These are phyloP conservation scores for Anthoceros angustus DNA, from an alignment of 225 moss, liverwort and hornwort genomes.

Conservation along the genomic window DNA sequence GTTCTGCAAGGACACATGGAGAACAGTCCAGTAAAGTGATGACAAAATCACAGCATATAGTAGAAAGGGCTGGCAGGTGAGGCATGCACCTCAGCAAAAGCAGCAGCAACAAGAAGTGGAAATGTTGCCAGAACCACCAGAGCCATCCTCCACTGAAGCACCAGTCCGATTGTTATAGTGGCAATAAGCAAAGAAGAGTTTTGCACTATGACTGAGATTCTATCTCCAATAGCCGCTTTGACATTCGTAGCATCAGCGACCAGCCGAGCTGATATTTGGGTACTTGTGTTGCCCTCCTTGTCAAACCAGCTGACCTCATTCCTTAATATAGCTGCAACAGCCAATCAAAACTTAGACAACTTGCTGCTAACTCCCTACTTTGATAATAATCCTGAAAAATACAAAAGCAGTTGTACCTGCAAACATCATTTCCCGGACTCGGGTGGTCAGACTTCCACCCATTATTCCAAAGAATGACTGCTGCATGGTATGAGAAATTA, in stretches of 20 bases:
- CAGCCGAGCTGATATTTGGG: slow-evolving; percentile 33
- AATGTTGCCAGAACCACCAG: slow-evolving; percentile 39
- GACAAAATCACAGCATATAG: neutral
- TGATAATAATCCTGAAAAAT: no score
- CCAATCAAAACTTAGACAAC: no score
- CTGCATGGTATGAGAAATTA: slow-evolving; percentile 6
- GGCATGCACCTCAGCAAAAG: slow-evolving; percentile 31
- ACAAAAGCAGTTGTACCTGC: neutral
- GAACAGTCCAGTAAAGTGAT: slow-evolving; percentile 20
- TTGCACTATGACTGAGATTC: slow-evolving; percentile 31
- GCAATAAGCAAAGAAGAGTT: slow-evolving; percentile 28
- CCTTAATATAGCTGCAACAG: slow-evolving; percentile 23
- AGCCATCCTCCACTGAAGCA: slow-evolving; percentile 33
- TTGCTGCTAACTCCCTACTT: no score
- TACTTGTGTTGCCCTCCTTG: slow-evolving; percentile 37
- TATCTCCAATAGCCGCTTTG: slow-evolving; percentile 47
- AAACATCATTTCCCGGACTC: slow-evolving; percentile 11
- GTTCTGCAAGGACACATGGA: slow-evolving; percentile 17
- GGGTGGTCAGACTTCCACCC: slow-evolving; percentile 9
- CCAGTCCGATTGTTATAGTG: slow-evolving; percentile 27
- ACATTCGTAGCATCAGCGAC: slow-evolving; percentile 46
- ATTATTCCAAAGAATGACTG: slow-evolving; percentile 14
- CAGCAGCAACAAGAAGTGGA: slow-evolving; percentile 33
- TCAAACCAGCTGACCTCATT: slow-evolving; percentile 56
- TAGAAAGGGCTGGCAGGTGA: neutral